Evolutionary conservation across 75 land plant genomes (phyloP).

Genomic region (Pinus taeda): DNA sequence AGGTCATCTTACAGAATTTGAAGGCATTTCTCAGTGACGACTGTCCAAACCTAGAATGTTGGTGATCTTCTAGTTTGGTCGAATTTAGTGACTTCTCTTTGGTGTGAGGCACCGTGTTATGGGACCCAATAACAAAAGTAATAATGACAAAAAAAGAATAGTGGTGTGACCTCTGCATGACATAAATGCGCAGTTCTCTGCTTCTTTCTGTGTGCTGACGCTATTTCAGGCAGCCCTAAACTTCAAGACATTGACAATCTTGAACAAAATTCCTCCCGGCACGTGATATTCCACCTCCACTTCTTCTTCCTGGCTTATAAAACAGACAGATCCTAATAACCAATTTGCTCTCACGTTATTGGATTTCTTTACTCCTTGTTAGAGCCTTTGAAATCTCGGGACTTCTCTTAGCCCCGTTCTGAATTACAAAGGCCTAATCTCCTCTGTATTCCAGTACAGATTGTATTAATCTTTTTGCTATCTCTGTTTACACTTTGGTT

Average conservation of each 20-base stretch:
- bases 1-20: background rate
- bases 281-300: too few species aligned
- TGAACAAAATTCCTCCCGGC: too few species aligned
- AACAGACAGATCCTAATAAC: too few species aligned
- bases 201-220: too few species aligned
- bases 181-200: too few species aligned
- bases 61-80: too few species aligned
- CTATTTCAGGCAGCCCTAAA: too few species aligned
- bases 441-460: background rate
- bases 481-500: background rate
- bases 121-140: slow-evolving; percentile 3
- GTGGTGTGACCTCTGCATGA: background rate
- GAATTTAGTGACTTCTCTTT: too few species aligned
- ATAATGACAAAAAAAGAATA: background rate
- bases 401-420: background rate
- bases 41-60: too few species aligned
- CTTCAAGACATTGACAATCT: too few species aligned
- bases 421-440: background rate
- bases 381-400: background rate
- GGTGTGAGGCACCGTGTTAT: background rate
- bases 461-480: background rate
- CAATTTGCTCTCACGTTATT: background rate
- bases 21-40: background rate
- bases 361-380: background rate
- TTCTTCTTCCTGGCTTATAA: too few species aligned